phyloP scores from a whole-genome alignment of 495 filamentous ascomycete species.

The Penicillium ochrochloron region DNA sequence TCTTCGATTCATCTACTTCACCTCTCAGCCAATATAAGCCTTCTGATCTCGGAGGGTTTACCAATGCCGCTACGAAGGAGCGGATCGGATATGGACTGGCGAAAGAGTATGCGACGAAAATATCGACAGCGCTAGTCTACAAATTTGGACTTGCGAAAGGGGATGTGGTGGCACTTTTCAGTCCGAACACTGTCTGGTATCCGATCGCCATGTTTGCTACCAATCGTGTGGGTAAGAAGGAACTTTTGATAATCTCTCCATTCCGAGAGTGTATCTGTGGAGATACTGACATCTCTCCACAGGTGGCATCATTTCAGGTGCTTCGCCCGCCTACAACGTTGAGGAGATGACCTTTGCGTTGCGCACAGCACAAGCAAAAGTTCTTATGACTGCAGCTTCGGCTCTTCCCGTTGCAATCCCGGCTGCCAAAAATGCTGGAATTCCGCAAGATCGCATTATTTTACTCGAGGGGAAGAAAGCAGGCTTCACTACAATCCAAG shows the following conservation, averaged over 20 bases:
- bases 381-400: constrained; percentile 58
- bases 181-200: constrained; percentile 64
- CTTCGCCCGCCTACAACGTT: constrained; percentile 62
- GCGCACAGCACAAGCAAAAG: constrained; percentile 54
- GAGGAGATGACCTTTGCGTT: constrained; percentile 68
- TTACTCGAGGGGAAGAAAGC: constrained; percentile 56
- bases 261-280: too few relatives aligned
- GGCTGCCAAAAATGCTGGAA: constrained; percentile 57
- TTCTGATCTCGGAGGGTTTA: constrained; percentile 53
- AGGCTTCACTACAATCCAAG: constrained; percentile 54
- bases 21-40: constrained; percentile 40
- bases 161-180: constrained; percentile 59
- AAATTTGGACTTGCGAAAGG: constrained; percentile 52
- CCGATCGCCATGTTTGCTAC: constrained; percentile 61
- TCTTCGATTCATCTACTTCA: constrained; percentile 59
- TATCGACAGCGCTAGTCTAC: constrained; percentile 60
- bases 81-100: constrained; percentile 58
- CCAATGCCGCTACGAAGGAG: constrained; percentile 59
- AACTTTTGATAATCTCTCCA: background rate
- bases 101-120: constrained; percentile 52
- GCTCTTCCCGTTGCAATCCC: constrained; percentile 54
- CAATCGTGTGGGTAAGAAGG: constrained; percentile 41
- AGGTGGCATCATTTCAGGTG: constrained; percentile 59
- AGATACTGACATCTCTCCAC: background rate
- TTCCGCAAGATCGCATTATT: constrained; percentile 54